A percentile compares a stretch with the other conserved stretches of the same genome.
phyloP scores from a whole-genome alignment of 441 rosid species.

The Arabidopsis lyrata region DNA sequence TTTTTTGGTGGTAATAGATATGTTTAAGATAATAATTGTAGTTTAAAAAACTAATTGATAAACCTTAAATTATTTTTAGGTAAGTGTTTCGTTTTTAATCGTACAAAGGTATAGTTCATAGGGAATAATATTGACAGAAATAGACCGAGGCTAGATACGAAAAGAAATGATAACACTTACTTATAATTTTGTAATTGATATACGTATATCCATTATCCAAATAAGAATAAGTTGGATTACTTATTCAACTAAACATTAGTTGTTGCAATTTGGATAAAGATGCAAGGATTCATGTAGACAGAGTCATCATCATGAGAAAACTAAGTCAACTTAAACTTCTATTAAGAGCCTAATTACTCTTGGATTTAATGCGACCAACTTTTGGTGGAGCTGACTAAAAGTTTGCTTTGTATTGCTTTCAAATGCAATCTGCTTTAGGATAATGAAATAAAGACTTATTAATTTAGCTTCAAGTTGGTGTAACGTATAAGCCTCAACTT shows the following conservation, averaged over 20 bases:
- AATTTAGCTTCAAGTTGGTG: conserved; percentile 32
- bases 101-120: neutral
- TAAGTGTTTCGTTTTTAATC: neutral
- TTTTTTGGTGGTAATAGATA: too few species aligned
- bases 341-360: conserved; percentile 22
- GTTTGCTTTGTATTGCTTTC: conserved; percentile 39
- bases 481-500: conserved; percentile 39
- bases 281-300: conserved; percentile 13
- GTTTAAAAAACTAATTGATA: neutral
- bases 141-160: neutral
- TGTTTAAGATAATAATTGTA: neutral
- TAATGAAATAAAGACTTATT: neutral
- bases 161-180: neutral
- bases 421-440: conserved; percentile 32
- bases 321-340: conserved; percentile 20
- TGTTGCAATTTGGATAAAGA: conserved; percentile 7
- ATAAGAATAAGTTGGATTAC: neutral
- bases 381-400: conserved; percentile 36
- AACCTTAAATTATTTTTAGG: neutral
- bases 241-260: conserved; percentile 6
- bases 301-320: conserved; percentile 19
- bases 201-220: conserved; percentile 4
- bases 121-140: neutral
- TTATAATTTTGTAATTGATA: neutral
- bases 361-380: conserved; percentile 8